These are phyloP conservation scores for Cytospora paraplurivora DNA, from an alignment of 2,329 filamentous ascomycete genomes.

Conservation along the genomic window DNA sequence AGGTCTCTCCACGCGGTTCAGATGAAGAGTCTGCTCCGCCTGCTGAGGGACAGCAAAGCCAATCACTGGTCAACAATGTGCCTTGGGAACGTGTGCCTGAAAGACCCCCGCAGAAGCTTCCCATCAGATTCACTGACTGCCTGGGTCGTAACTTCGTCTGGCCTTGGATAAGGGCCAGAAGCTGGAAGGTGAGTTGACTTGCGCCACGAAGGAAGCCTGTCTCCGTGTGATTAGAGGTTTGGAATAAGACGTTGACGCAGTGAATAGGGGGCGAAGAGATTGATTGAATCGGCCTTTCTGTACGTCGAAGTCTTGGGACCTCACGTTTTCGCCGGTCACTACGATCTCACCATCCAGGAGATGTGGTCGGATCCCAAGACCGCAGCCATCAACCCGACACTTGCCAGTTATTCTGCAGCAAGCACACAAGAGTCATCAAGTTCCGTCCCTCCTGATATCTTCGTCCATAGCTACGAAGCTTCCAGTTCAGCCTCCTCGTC, in stretches of 20 bases:
- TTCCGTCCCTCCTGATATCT: not conserved
- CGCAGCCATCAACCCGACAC: slow-evolving; percentile 20
- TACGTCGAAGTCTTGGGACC: slow-evolving; percentile 19
- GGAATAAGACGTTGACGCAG: not conserved
- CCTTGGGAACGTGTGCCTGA: slow-evolving; percentile 25
- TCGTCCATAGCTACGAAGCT: not conserved
- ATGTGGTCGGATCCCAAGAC: slow-evolving; percentile 14
- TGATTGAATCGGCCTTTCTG: slow-evolving; percentile 24
- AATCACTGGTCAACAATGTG: not conserved
- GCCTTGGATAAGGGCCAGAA: slow-evolving; percentile 28
- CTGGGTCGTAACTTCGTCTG: slow-evolving; percentile 25
- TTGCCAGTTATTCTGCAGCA: slow-evolving; percentile 24
- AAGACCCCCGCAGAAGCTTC: slow-evolving; percentile 27
- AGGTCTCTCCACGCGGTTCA: not conserved
- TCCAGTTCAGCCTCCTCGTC: not conserved
- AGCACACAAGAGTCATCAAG: not conserved
- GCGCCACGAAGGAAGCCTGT: not conserved
- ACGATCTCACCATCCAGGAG: slow-evolving; percentile 23
- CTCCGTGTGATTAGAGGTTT: not conserved
- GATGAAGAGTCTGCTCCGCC: not conserved
- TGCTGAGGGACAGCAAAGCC: not conserved
- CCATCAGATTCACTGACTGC: slow-evolving; percentile 28
- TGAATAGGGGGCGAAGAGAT: slow-evolving; percentile 20
- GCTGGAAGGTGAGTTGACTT: slow-evolving; percentile 25
- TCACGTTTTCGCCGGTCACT: slow-evolving; percentile 23